Evolutionary conservation across 2,329 filamentous ascomycete species (phyloP), one percentile per base, ranked within the genome.

Genomic region (Sclerotinia subarctica): DNA sequence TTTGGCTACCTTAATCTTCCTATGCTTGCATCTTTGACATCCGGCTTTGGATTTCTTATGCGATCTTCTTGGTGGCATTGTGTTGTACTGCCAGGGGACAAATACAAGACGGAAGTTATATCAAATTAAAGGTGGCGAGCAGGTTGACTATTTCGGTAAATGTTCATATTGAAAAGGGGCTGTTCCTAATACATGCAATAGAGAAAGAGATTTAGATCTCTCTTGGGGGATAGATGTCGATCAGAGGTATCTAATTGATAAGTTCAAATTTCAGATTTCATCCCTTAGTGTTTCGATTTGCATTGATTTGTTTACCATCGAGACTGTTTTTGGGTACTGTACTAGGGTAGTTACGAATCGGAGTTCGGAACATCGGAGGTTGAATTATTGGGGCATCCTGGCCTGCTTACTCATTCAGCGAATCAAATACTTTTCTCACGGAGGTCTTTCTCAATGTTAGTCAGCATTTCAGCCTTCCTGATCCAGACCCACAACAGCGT

Each of bases 1-100:
- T 10, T n/a, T 52, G 60, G 35, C 15, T 44, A 88, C 88, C 85
- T 91, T 91, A 76, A 91, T 89, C 78, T 90, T 90, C 70, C 88
- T 82, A 67, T 82, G 81, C 79, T 90, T 91, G 78, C 88, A 91
- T 69, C 86, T 81, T 70, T 84, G 82, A 74, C 88, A 91, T 57
- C 88, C 88, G 64, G 87, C 84, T 72, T 88, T 84, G 68, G 87
- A 90, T 80, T 90, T 91, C 76, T 89, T 90, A 78, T 91, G 88
- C 53, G 88, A 88, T 76, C 87, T 82, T 74, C 88, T 81, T 42
- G 88, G 87, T 70, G 88, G 86, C 87, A 89, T 89, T 10, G 38
- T 67, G 24, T n/a, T 49, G 5, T 24, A 32, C n/a, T 38, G 21
- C 35, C 32, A 49, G n/a, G 24, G 35, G 59, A 62, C 29, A 11